Conservation (phyloP, 306 rosid species). For the Cicer yamashitae region DNA sequence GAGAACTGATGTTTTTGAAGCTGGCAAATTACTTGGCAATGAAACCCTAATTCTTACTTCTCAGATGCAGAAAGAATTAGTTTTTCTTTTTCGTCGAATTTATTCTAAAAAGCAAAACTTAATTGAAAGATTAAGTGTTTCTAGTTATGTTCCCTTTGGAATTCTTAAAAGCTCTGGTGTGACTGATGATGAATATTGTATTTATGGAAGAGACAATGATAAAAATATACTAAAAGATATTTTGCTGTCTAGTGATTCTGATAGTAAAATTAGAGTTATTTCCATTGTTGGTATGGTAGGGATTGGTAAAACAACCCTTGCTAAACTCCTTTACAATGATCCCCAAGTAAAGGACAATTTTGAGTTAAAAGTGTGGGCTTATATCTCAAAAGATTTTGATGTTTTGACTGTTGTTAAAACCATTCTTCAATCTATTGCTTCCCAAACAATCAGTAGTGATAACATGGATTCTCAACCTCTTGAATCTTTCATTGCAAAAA, state of each 20-base stretch:
- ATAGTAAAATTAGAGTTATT: background rate
- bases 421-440: constrained; percentile 35
- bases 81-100: constrained; percentile 35
- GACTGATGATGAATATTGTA: constrained; percentile 47
- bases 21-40: background rate
- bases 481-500: no score
- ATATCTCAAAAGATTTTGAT: constrained; percentile 49
- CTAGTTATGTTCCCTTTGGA: background rate
- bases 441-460: constrained; percentile 4
- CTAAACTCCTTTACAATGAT: constrained; percentile 38
- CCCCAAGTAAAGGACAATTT: background rate
- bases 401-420: background rate
- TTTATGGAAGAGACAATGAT: constrained; percentile 45
- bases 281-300: constrained; percentile 26
- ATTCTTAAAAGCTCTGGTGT: constrained; percentile 32
- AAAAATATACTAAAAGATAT: constrained; percentile 23
- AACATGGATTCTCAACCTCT: no score
- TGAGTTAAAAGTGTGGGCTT: constrained; percentile 24
- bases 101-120: constrained; percentile 27
- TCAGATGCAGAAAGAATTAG: constrained; percentile 42
- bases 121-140: constrained; percentile 39
- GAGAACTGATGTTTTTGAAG: background rate
- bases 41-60: background rate
- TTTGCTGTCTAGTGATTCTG: background rate
- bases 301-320: constrained; percentile 49